Percentiles rank a stretch among this genome's conserved stretches.
phyloP scores from a whole-genome alignment of 2,329 filamentous ascomycete species.

The Calonectria hongkongensis region DNA sequence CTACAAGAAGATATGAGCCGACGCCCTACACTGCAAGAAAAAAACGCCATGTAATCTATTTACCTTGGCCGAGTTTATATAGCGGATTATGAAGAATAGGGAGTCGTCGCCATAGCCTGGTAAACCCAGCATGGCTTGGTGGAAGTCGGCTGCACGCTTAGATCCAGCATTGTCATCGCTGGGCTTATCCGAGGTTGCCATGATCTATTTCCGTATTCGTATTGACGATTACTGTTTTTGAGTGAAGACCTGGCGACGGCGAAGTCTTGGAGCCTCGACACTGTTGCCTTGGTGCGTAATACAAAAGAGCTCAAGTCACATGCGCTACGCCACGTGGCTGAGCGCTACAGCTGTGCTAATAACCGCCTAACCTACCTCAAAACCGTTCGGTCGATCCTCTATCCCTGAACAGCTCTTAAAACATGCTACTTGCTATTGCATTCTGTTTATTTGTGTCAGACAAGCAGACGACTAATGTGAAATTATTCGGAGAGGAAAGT shows the following conservation, averaged over 20 bases:
- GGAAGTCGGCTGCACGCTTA: conserved; percentile 54
- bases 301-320: conserved; percentile 35
- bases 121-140: conserved; percentile 52
- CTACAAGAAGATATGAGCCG: conserved; percentile 30
- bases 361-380: background rate
- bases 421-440: too few species aligned
- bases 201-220: background rate
- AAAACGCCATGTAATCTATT: background rate
- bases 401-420: too few species aligned
- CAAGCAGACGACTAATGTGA: too few species aligned
- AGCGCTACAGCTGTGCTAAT: background rate
- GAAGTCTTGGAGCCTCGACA: background rate
- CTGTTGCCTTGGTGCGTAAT: background rate
- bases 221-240: background rate
- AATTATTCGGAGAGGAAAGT: too few species aligned
- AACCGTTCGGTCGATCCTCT: background rate
- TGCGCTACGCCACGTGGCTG: conserved; percentile 42
- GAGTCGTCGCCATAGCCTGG: conserved; percentile 57
- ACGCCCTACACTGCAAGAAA: background rate
- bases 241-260: background rate
- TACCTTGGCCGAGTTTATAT: conserved; percentile 52
- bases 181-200: conserved; percentile 30
- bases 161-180: conserved; percentile 41
- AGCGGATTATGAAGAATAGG: conserved; percentile 56
- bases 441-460: too few species aligned